phyloP scores from a whole-genome alignment of 345 rosid species.

The Gossypium anomalum region DNA sequence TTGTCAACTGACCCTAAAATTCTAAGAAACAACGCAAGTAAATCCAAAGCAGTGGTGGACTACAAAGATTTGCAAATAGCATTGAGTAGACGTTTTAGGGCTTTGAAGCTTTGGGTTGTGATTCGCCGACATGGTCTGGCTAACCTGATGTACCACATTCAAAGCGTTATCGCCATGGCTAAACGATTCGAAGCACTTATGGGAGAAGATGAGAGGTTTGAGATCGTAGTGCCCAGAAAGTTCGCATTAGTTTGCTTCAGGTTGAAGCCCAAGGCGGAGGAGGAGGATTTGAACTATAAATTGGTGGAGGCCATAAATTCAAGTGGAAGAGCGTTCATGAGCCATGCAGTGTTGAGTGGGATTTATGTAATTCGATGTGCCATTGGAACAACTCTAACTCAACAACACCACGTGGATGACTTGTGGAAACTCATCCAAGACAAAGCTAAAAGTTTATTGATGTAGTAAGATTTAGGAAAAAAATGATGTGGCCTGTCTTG shows the following conservation, averaged over 20 bases:
- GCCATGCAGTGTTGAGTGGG: too few relatives aligned
- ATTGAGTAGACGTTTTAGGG: slow-evolving; percentile 26
- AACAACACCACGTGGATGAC: too few relatives aligned
- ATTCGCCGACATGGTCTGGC: slow-evolving; percentile 25
- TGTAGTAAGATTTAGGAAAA: too few relatives aligned
- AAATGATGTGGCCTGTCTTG: background rate
- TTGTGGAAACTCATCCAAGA: too few relatives aligned
- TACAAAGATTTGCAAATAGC: slow-evolving; percentile 49
- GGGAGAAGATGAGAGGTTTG: slow-evolving; percentile 35
- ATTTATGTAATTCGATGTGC: too few relatives aligned
- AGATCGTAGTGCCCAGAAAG: slow-evolving; percentile 28
- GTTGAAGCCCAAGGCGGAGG: background rate
- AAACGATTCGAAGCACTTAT: slow-evolving; percentile 27
- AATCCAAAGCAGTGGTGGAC: slow-evolving; percentile 32
- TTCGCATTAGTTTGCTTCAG: slow-evolving; percentile 42
- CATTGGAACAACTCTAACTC: too few relatives aligned
- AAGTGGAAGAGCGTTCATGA: too few relatives aligned
- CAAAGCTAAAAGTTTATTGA: too few relatives aligned
- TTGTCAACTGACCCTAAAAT: slow-evolving; percentile 38
- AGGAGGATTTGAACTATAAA: too few relatives aligned
- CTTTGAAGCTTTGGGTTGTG: slow-evolving; percentile 35
- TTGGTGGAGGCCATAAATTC: too few relatives aligned
- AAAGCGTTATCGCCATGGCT: slow-evolving; percentile 23
- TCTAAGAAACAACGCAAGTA: slow-evolving; percentile 30
- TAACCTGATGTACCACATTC: slow-evolving; percentile 19